Evolutionary conservation across 2,329 filamentous ascomycete genomes (phyloP).

Genomic region (Magnaporthiopsis poae): DNA sequence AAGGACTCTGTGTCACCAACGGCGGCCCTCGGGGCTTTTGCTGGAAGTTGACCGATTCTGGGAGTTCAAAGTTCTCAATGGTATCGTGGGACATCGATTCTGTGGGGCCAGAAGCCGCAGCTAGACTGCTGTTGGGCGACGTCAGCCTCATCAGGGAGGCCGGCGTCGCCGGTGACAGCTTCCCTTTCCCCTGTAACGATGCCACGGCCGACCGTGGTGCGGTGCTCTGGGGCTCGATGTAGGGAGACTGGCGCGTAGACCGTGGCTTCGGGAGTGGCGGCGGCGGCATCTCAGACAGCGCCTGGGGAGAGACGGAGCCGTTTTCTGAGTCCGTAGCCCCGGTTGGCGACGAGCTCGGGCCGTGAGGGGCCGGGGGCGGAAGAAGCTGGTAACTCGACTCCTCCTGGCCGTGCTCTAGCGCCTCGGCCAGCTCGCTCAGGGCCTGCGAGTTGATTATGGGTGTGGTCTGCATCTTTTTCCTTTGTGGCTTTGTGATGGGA

Average conservation of each 20-base stretch:
- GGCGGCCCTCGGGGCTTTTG: slow-evolving; percentile 35
- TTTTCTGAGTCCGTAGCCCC: slow-evolving; percentile 50
- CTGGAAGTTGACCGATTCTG: slow-evolving; percentile 54
- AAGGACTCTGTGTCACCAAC: slow-evolving; percentile 42
- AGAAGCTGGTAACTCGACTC: slow-evolving; percentile 24
- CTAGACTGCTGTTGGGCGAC: slow-evolving; percentile 40
- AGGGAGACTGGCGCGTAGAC: slow-evolving; percentile 58
- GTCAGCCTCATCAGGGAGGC: slow-evolving; percentile 76
- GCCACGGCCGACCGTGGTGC: slow-evolving; percentile 15
- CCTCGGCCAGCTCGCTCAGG: slow-evolving; percentile 40
- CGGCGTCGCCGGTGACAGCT: slow-evolving; percentile 64
- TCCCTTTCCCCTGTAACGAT: slow-evolving; percentile 25
- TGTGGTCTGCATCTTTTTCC: slow-evolving; percentile 42
- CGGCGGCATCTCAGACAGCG: slow-evolving; percentile 55
- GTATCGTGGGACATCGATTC: slow-evolving; percentile 38
- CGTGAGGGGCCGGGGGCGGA: slow-evolving; percentile 17
- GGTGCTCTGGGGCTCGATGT: slow-evolving; percentile 47
- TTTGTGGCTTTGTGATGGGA: slow-evolving; percentile 60
- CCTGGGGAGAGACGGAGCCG: slow-evolving; percentile 55
- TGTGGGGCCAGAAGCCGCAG: slow-evolving; percentile 22
- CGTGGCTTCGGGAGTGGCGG: slow-evolving; percentile 56
- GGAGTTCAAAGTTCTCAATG: slow-evolving; percentile 55
- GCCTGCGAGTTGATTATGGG: slow-evolving; percentile 47
- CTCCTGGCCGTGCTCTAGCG: slow-evolving; percentile 27
- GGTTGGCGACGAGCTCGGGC: slow-evolving; percentile 22